A percentile compares a stretch with the other conserved stretches of the same genome.
phyloP scores from a whole-genome alignment of 2,329 filamentous ascomycete species.

The Fusarium citri region DNA sequence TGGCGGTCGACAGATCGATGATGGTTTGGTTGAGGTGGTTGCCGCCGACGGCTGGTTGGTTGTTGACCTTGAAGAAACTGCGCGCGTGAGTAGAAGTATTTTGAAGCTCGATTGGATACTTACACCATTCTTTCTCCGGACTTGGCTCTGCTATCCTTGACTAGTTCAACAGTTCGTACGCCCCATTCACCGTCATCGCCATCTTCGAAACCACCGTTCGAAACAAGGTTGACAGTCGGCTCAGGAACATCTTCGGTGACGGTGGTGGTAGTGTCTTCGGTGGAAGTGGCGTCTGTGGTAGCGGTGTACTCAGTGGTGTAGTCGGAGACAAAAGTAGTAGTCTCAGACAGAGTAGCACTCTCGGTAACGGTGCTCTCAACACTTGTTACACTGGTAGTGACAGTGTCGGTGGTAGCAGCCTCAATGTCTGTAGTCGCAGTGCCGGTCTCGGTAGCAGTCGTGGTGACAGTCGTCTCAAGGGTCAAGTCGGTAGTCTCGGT shows the following conservation, averaged over 20 bases:
- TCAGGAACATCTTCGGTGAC: rapidly evolving
- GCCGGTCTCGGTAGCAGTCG: neutral
- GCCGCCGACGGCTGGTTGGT: too few relatives aligned
- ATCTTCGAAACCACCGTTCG: neutral
- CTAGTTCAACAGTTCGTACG: neutral
- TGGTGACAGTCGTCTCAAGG: neutral
- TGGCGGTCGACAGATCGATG: neutral
- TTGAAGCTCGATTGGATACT: neutral
- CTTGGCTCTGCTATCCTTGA: neutral
- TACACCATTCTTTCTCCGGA: neutral
- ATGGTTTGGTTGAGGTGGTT: too few relatives aligned
- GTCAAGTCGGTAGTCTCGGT: too few relatives aligned
- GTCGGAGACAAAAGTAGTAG: neutral
- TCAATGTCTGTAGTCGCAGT: neutral
- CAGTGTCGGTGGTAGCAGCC: neutral
- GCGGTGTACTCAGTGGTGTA: neutral
- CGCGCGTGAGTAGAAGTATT: too few relatives aligned
- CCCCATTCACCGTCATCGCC: neutral
- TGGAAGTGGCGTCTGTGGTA: neutral
- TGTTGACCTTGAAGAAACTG: too few relatives aligned
- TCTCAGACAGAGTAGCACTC: neutral
- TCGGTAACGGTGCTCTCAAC: neutral
- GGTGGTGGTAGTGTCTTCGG: neutral
- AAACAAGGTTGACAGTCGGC: neutral
- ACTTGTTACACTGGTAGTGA: too few relatives aligned